Conservation (phyloP, 148 eudicot genomes). For the Fagopyrum esculentum region DNA sequence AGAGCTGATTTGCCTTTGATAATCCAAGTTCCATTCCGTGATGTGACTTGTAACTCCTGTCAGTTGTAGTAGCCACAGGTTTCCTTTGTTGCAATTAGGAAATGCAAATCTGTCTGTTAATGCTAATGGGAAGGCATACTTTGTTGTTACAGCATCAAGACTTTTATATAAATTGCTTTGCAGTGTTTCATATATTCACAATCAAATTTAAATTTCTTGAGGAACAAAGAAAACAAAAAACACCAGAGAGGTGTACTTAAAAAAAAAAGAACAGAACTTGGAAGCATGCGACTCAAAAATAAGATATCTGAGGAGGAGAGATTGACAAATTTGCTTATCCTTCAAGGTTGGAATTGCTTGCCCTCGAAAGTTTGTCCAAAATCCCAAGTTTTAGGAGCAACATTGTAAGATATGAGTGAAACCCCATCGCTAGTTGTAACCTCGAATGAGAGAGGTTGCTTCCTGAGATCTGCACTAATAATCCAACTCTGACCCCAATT, state of each 20-base stretch:
- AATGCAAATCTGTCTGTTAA: neutral
- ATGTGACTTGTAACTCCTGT: neutral
- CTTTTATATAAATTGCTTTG: neutral
- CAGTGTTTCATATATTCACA: neutral
- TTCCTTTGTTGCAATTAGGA: neutral
- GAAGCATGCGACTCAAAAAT: neutral
- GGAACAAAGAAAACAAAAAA: neutral
- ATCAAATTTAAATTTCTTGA: neutral
- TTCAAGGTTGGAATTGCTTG: constrained; percentile 54
- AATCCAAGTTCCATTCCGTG: neutral
- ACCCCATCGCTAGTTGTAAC: constrained; percentile 70
- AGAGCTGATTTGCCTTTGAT: neutral
- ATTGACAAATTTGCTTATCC: neutral
- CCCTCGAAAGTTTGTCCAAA: constrained; percentile 82
- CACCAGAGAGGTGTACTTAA: neutral
- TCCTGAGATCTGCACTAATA: constrained; percentile 67
- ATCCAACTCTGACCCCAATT: constrained; percentile 94
- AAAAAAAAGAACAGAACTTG: neutral
- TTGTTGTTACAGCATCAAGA: neutral
- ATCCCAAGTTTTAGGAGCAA: constrained; percentile 74
- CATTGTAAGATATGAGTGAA: constrained; percentile 59
- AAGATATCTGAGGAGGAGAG: neutral
- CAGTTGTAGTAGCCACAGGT: neutral
- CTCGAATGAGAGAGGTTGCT: constrained; percentile 81
- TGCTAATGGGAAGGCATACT: neutral